phyloP scores from a whole-genome alignment of 1,284 basidiomycete species.

The Inonotus hispidus region DNA sequence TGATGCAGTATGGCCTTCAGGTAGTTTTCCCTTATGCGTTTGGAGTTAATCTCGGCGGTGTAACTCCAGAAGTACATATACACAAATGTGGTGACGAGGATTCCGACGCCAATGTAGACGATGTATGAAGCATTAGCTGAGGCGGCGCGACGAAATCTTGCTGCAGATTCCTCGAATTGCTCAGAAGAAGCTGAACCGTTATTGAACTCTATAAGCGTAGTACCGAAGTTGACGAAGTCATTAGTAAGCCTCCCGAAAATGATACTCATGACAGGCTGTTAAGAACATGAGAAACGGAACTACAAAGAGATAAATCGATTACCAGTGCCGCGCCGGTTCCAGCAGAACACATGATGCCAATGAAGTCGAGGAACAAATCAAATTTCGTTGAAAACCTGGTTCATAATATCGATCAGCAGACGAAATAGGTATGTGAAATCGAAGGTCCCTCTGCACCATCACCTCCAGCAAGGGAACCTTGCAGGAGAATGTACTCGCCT shows the following conservation, averaged over 20 bases:
- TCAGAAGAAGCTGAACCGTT: slow-evolving; percentile 26
- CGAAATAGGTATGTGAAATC: too few relatives aligned
- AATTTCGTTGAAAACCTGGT: slow-evolving; percentile 56
- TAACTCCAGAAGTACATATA: slow-evolving; percentile 90
- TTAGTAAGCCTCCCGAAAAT: slow-evolving; percentile 78
- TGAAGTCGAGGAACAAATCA: slow-evolving; percentile 57
- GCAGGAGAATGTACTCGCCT: slow-evolving; percentile 2
- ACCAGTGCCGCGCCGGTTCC: slow-evolving; percentile 76
- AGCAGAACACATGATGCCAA: slow-evolving; percentile 63
- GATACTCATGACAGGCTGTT: slow-evolving; percentile 75
- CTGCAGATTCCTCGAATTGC: slow-evolving; percentile 37
- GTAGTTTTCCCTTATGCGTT: slow-evolving; percentile 77
- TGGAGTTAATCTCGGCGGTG: slow-evolving; percentile 86
- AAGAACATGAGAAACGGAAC: background rate
- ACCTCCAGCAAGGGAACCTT: too few relatives aligned
- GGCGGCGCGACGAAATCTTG: slow-evolving; percentile 45
- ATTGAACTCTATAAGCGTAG: slow-evolving; percentile 22
- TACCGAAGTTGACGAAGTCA: slow-evolving; percentile 63
- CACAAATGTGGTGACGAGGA: slow-evolving; percentile 60
- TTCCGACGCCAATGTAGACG: slow-evolving; percentile 63
- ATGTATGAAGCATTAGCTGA: slow-evolving; percentile 59
- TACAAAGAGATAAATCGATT: slow-evolving; percentile 21
- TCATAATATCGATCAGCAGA: too few relatives aligned
- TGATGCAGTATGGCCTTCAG: slow-evolving; percentile 75
- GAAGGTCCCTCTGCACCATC: too few relatives aligned